Evolutionary conservation across 1,139 yeast species (phyloP), one percentile per base, ranked within the genome.

Genomic region (Kluyveromyces sp.): DNA sequence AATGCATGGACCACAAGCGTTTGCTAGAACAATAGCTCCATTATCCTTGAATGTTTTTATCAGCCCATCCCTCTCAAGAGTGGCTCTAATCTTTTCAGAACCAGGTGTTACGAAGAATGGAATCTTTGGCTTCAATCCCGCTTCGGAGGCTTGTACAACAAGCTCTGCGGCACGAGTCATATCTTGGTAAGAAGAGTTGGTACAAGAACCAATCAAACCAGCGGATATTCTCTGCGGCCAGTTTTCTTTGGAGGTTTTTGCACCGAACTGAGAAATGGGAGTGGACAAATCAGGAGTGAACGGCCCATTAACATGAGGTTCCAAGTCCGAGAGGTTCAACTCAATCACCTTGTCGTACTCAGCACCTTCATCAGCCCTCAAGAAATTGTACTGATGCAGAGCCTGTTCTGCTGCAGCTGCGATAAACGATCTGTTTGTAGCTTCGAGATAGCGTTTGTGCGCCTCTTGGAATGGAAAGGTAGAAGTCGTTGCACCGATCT

Each of bases 1-100:
- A 60, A 92, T 92, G 73, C 98, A 92, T 52, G 97, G 98, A 47
- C 98, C 98, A 73, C 98, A 92, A 13, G 98, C 98, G 61, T 92
- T 92, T 36, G 97, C 96, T 52, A 92, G 73, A 15, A 92, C 96
- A 43, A 79, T 74, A 41, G 95, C 97, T 46, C 96, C 96, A 57
- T 82, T 83, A 40, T 80, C 74, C 63, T 82, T 81, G 62, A 92
- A 87, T 32, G 83, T 79, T 36, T 82, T 76, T 45, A 84, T 78
- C 52, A 85, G 73, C 15, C 97, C 97, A 63, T 92, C 97, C 65
- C 96, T 80, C 67, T 87, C 96, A 55, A 92, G 83, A 39, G 98
- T 92, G 42, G 98, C 97, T 66, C 97, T 80, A 57, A 92, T 86
- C 69, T 88, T 96, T 70, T 92, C 98, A n/a, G 96, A 86, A 55